Percentiles rank a stretch among this genome's conserved stretches.
phyloP scores from a whole-genome alignment of 441 rosid species.

The Croton setiger region DNA sequence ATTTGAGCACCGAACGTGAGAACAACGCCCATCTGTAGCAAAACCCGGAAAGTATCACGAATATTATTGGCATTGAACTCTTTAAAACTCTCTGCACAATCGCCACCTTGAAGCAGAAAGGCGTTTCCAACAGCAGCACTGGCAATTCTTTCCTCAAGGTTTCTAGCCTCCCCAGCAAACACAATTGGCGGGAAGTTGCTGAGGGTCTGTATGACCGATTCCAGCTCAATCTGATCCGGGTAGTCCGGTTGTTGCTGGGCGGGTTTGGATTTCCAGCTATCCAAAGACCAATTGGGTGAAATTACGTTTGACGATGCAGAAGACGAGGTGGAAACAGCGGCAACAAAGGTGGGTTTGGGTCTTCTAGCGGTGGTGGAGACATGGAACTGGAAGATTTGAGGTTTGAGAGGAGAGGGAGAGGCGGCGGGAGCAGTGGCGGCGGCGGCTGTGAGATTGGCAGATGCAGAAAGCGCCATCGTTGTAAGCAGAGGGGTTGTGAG shows the following conservation, averaged over 20 bases:
- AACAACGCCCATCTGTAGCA: slow-evolving; percentile 56
- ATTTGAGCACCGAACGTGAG: slow-evolving; percentile 58
- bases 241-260: slow-evolving; percentile 68
- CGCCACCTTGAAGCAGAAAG: slow-evolving; percentile 54
- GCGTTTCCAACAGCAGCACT: slow-evolving; percentile 51
- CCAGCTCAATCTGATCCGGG: slow-evolving; percentile 47
- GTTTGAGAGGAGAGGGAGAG: slow-evolving; percentile 12
- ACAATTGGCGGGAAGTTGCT: slow-evolving; percentile 71
- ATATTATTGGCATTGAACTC: slow-evolving; percentile 51
- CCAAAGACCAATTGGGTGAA: slow-evolving; percentile 37
- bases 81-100: slow-evolving; percentile 59
- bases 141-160: slow-evolving; percentile 56
- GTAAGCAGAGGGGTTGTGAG: not conserved
- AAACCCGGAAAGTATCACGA: slow-evolving; percentile 50
- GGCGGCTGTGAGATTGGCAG: slow-evolving; percentile 24
- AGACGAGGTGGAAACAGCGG: slow-evolving; percentile 27
- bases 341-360: slow-evolving; percentile 8
- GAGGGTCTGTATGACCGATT: slow-evolving; percentile 53
- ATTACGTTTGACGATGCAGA: slow-evolving; percentile 17
- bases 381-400: slow-evolving; percentile 14
- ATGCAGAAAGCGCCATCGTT: slow-evolving; percentile 27
- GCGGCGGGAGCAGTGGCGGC: slow-evolving; percentile 1
- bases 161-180: slow-evolving; percentile 78
- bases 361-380: slow-evolving; percentile 7
- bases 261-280: slow-evolving; percentile 54